Evolutionary conservation across 2,329 filamentous ascomycete species (phyloP), one percentile per base, ranked within the genome.

Genomic region (Fusarium sp.): DNA sequence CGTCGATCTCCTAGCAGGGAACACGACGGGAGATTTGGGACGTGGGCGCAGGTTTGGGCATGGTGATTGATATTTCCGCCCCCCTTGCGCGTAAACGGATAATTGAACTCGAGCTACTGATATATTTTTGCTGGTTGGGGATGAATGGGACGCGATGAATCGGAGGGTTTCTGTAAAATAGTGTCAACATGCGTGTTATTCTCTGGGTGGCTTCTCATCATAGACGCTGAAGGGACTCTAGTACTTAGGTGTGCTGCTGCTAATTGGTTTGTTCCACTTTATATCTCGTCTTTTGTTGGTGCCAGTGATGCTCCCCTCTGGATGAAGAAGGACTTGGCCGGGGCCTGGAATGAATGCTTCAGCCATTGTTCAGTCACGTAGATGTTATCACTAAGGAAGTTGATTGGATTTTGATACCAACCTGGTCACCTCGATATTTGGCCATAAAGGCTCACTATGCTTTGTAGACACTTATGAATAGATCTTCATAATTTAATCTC

Each of bases 141-240:
- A 75, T 61, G 62, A 16, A 71, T 42, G 62, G 73, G 62, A 64
- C 11, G 65, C 31, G 59, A 73, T 58, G 69, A 64, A 76, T 50
- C 60, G 67, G 70, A 70, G 74, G 74, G 73, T 76, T 79, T 79
- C 80, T 79, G 83, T 85, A 85, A 80, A 84, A 82, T 84, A 84
- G 79, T 83, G 78, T 79, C 79, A 81, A 81, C 79, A 79, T 76
- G 79, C 77, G 77, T 77, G 80, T 81, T 74, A 76, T 72, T 71
- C 75, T 77, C 76, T 73, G 74, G 76, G 77, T 76, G 74, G 75
- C 76, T 79, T 79, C 79, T 82, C 78, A 80, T 82, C 78, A 84
- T 84, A 85, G 82, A 84, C 75, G 77, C 77, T 78, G 77, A 79
- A 77, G 74, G 73, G 76, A 77, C 73, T 73, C 76, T 75, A 79